Conservation (phyloP, 371 early-diverging fungal species). For the Zopfochytrium polystomum region DNA sequence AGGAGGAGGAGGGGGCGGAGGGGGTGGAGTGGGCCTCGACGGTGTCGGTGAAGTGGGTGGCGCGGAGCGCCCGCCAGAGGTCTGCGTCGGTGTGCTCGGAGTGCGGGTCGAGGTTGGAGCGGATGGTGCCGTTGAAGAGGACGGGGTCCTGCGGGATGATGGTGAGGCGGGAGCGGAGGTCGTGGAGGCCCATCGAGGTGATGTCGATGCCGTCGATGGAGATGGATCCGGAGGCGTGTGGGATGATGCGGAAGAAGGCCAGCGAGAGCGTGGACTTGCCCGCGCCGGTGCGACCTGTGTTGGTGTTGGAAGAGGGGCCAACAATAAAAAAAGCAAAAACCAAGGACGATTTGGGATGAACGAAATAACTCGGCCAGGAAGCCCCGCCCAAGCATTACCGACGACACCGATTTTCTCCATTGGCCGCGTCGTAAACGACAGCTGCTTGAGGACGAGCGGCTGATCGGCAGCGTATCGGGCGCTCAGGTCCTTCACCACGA, state of each 20-base stretch:
- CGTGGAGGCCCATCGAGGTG: constrained; percentile 39
- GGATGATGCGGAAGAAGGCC: constrained; percentile 51
- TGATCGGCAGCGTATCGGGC: constrained; percentile 37
- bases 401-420: constrained; percentile 84
- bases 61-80: constrained; percentile 59
- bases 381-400: constrained; percentile 62
- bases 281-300: constrained; percentile 53
- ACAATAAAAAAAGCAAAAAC: too few relatives aligned
- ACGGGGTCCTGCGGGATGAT: too few relatives aligned
- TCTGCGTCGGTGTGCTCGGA: constrained; percentile 54
- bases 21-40: neutral
- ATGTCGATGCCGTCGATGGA: too few relatives aligned
- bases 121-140: too few relatives aligned
- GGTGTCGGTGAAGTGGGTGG: constrained; percentile 52
- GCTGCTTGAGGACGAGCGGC: constrained; percentile 48
- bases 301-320: too few relatives aligned
- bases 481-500: constrained; percentile 48
- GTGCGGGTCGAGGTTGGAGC: constrained; percentile 60
- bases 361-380: too few relatives aligned
- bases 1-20: constrained; percentile 1
- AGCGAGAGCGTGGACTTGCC: constrained; percentile 53
- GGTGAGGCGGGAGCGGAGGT: constrained; percentile 36
- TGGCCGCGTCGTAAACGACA: constrained; percentile 60
- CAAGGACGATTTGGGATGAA: too few relatives aligned
- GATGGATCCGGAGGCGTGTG: constrained; percentile 45